phyloP scores from a whole-genome alignment of 78 protist species.

The Mantamonas sphyraenae region DNA sequence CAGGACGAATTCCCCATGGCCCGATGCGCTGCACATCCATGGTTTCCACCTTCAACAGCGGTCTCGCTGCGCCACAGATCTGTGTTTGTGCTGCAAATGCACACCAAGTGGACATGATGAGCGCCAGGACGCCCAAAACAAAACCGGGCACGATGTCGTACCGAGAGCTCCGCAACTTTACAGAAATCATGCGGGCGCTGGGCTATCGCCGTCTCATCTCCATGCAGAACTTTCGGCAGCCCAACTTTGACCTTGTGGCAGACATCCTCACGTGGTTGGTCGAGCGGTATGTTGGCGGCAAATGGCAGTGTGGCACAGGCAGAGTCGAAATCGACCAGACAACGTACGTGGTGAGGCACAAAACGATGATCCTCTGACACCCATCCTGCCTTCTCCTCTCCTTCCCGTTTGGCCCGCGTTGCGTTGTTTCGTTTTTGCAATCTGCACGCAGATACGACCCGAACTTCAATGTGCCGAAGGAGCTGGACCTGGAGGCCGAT shows the following conservation, averaged over 20 bases:
- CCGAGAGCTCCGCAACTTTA: neutral
- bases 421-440: too few relatives aligned
- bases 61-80: too few relatives aligned
- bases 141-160: too few relatives aligned
- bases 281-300: too few relatives aligned
- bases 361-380: neutral
- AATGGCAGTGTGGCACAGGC: too few relatives aligned
- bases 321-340: too few relatives aligned
- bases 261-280: constrained; percentile 21
- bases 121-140: too few relatives aligned
- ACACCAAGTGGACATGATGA: too few relatives aligned
- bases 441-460: constrained; percentile 39
- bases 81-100: neutral
- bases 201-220: constrained; percentile 47
- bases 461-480: neutral
- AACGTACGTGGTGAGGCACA: neutral
- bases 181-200: constrained; percentile 54
- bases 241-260: constrained; percentile 48
- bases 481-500: constrained; percentile 9
- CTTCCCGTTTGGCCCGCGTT: neutral
- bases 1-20: too few relatives aligned
- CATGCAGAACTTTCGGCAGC: constrained; percentile 45
- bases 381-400: neutral
- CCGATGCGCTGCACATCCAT: too few relatives aligned
- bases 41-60: too few relatives aligned